Conservation (phyloP, 495 filamentous ascomycete genomes). For the Neurospora cerealis region DNA sequence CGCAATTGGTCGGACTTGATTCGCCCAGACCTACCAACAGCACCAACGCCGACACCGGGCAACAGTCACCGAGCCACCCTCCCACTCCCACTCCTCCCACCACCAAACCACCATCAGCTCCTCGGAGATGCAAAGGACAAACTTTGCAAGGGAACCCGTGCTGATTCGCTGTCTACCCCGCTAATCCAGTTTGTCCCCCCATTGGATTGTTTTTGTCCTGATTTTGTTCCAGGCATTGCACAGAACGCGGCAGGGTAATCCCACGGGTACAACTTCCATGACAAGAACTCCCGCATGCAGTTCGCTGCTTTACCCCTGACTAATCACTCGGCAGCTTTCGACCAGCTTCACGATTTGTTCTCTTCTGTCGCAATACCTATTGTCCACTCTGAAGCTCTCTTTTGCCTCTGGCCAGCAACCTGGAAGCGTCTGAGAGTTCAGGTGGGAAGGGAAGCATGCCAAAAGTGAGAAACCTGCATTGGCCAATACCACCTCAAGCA, state of each 20-base stretch:
- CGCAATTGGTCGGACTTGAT: neutral
- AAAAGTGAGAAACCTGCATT: neutral
- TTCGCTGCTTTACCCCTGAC: neutral
- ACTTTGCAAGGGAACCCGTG: conserved; percentile 2
- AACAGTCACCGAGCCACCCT: neutral
- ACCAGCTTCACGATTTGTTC: neutral
- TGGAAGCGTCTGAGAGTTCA: neutral
- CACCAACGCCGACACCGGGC: neutral
- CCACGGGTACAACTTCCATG: neutral
- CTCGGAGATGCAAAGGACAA: conserved; percentile 25
- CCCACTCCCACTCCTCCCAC: neutral
- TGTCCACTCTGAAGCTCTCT: neutral
- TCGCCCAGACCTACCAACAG: neutral
- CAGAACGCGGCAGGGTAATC: neutral
- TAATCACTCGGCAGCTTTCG: neutral
- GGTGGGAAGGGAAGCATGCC: neutral
- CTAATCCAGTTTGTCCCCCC: neutral
- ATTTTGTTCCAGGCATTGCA: neutral
- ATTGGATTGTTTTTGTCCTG: neutral
- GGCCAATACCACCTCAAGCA: neutral
- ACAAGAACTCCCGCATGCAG: neutral
- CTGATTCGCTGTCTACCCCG: neutral
- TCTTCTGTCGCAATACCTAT: neutral
- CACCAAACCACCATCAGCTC: conserved; percentile 5
- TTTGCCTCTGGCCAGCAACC: neutral